These are phyloP conservation scores for Globisporangium spiculum DNA, from an alignment of 352 stramenopile genomes.

Conservation along the genomic window DNA sequence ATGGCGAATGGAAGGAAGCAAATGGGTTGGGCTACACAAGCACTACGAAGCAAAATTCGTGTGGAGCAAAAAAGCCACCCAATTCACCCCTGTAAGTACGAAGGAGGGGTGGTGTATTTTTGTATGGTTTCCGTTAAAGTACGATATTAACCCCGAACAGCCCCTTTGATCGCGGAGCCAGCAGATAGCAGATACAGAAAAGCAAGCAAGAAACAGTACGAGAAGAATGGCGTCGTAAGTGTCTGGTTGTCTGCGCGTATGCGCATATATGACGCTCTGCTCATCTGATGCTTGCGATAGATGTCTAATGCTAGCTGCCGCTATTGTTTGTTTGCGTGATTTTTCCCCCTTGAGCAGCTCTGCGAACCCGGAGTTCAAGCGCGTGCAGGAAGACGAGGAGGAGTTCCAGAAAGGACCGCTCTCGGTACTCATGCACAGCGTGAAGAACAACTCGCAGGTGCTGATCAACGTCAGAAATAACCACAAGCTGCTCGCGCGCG, in stretches of 20 bases:
- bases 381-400: constrained; percentile 87
- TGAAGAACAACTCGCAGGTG: constrained; percentile 98
- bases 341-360: constrained; percentile 11
- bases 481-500: constrained; percentile 98
- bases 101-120: not conserved
- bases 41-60: not conserved
- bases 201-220: not conserved
- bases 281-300: not conserved
- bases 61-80: not conserved
- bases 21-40: not conserved
- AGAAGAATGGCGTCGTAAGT: constrained; percentile 8
- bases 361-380: constrained; percentile 67
- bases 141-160: not conserved
- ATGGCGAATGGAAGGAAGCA: not conserved
- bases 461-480: constrained; percentile 99
- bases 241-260: not conserved
- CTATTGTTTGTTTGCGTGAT: not conserved
- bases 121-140: not conserved
- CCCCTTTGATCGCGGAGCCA: not conserved
- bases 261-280: not conserved
- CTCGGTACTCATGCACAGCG: constrained; percentile 96
- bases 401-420: constrained; percentile 97
- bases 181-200: not conserved
- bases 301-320: not conserved
- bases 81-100: not conserved